A percentile compares a stretch with the other conserved stretches of the same genome.
These are phyloP conservation scores for Herpetospermum pedunculosum DNA, from an alignment of 306 rosid genomes.

Conservation along the genomic window DNA sequence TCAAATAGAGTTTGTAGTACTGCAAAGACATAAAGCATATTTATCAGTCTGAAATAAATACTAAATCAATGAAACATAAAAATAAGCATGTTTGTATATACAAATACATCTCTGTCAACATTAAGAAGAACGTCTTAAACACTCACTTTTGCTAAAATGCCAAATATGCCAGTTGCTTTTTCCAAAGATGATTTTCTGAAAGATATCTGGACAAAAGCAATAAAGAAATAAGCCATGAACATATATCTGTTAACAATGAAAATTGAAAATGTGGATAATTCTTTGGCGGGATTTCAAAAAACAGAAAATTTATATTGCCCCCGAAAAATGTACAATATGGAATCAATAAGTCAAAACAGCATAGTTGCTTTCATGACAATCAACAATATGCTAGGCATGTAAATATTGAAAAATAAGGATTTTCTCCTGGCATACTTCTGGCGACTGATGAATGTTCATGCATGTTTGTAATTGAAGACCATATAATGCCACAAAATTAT, in stretches of 20 bases:
- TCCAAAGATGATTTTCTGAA: conserved; percentile 32
- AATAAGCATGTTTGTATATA: not conserved
- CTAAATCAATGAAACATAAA: not conserved
- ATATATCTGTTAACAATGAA: not conserved
- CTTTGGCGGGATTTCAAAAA: not conserved
- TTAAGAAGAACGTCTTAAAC: conserved; percentile 1
- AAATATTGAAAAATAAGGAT: not conserved
- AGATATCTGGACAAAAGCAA: conserved; percentile 33
- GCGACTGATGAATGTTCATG: not conserved
- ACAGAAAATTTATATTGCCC: not conserved
- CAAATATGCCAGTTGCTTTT: conserved; percentile 28
- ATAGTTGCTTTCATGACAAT: not conserved
- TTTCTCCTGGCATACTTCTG: not conserved
- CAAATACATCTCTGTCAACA: not conserved
- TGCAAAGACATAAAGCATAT: conserved; percentile 28
- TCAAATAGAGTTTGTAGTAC: conserved; percentile 52
- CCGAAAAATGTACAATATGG: not conserved
- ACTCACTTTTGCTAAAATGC: conserved; percentile 51
- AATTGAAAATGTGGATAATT: not conserved
- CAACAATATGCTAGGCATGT: conserved; percentile 8
- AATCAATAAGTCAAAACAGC: not conserved
- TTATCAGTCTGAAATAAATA: not conserved
- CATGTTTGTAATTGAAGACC: not conserved
- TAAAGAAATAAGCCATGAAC: not conserved
- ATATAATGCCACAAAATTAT: not conserved